A percentile compares a stretch with the other conserved stretches of the same genome.
These are phyloP conservation scores for Mycena citricolor DNA, from an alignment of 1,284 basidiomycete species.

Conservation along the genomic window DNA sequence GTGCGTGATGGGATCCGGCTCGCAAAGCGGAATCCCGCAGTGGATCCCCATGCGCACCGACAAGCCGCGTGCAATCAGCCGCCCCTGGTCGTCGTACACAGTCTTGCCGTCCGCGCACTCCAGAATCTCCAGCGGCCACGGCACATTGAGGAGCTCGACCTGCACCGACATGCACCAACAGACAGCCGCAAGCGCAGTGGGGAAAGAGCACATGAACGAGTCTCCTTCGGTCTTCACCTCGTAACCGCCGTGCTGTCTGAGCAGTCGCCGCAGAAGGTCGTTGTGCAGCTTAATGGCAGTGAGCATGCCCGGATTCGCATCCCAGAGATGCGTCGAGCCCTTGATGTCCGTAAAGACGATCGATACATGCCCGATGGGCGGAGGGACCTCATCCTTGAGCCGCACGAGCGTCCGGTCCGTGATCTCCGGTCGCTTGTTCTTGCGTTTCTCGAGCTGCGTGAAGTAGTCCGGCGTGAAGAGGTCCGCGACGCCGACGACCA, in stretches of 20 bases:
- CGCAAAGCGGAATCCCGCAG: constrained; percentile 89
- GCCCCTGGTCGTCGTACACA: constrained; percentile 69
- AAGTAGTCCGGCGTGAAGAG: constrained; percentile 63
- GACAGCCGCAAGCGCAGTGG: constrained; percentile 82
- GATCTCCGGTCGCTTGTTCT: constrained; percentile 42
- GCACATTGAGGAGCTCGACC: constrained; percentile 77
- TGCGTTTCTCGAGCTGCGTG: constrained; percentile 41
- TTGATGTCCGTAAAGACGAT: constrained; percentile 98
- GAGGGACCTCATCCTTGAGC: constrained; percentile 81
- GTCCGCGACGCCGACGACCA: constrained; percentile 89
- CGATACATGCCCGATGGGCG: constrained; percentile 88
- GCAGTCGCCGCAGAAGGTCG: constrained; percentile 79
- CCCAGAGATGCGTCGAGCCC: constrained; percentile 97
- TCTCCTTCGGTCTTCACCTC: constrained; percentile 99
- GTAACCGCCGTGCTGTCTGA: constrained; percentile 93
- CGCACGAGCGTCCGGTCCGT: constrained; percentile 54
- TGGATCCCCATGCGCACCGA: constrained; percentile 99
- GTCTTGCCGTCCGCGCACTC: constrained; percentile 92
- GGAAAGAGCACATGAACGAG: constrained; percentile 98
- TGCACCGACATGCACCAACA: constrained; percentile 94
- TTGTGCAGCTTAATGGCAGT: constrained; percentile 95
- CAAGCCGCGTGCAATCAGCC: constrained; percentile 82
- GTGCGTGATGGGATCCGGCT: constrained; percentile 89
- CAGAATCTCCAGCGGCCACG: constrained; percentile 94
- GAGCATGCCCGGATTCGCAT: constrained; percentile 95